Base-by-base conservation (phyloP, 2,329 filamentous ascomycete genomes). In the Curvularia lunata region DNA sequence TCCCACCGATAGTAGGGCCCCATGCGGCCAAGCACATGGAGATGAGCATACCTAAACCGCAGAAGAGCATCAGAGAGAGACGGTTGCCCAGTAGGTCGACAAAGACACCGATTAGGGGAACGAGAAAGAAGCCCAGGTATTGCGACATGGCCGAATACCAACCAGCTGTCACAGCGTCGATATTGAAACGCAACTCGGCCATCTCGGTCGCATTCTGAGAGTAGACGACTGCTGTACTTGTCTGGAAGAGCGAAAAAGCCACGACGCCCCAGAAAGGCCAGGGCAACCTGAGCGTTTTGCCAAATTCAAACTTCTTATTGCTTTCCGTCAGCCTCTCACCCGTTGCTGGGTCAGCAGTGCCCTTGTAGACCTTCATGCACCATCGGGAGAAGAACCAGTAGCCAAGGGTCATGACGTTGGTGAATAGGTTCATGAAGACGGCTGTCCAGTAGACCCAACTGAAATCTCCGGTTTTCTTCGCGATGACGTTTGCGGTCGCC, bases 371-470 rank as follows among this genome's bases (percentile, higher is more conserved):
- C 23, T 77, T 77, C 30, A 82, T 79, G 38, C 80, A 81, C 70
- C 81, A 83, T 9, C 77, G 77, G 0, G 80, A 85, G 66, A 88
- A 87, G 63, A 80, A 79, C 75, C 80, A 86, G 69, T 87, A 88
- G 9, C 77, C 71, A 0, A 80, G 51, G 0, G 85, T 86, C 1
- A 81, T 78, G 0, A 81, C 66, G 52, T 88, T 88, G 8, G 85
- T 87, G 60, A 88, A 88, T 2, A 88, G 56, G 56, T 88, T 87
- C 83, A 88, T 87, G 64, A 86, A 84, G 0, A 88, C 85, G 0
- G 83, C 80, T 9, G 82, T 82, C 86, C 86, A 88, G 65, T 83
- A 88, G 0, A 84, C 84, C 84, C 85, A 88, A 51, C 82, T 81
- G 45, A 88, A 88, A 64, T 88, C 80, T 0, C 85, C 84, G 0